A percentile compares a stretch with the other conserved stretches of the same genome.
Conservation (phyloP, 306 rosid species). For the Boehmeria nivea region DNA sequence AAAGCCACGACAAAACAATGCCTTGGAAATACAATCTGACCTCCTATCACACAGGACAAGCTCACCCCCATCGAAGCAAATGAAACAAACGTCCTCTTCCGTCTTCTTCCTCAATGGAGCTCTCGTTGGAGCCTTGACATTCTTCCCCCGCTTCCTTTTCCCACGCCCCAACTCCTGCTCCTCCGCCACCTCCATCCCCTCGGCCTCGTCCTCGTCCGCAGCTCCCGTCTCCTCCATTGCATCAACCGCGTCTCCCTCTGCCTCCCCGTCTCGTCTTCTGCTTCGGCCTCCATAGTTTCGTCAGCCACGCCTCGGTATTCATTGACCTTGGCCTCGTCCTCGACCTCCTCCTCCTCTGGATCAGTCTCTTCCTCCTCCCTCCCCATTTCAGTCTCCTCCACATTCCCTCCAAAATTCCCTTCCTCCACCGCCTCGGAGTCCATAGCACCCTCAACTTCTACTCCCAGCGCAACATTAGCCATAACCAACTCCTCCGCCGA, state of each 20-base stretch:
- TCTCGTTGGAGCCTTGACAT: conserved; percentile 40
- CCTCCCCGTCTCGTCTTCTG: conserved; percentile 1
- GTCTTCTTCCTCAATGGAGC: conserved; percentile 53
- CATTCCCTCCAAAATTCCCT: neutral
- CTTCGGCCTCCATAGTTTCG: neutral
- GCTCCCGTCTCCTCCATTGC: conserved; percentile 2
- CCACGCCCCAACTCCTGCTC: conserved; percentile 43
- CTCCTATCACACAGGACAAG: conserved; percentile 97
- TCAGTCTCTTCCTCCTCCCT: neutral
- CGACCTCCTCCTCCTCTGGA: neutral
- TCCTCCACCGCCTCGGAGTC: conserved; percentile 11
- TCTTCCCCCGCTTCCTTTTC: conserved; percentile 84
- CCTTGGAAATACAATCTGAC: conserved; percentile 30
- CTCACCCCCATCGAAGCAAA: conserved; percentile 98
- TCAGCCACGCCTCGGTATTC: neutral
- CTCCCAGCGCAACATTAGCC: neutral
- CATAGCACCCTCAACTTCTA: neutral
- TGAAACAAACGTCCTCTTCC: conserved; percentile 98
- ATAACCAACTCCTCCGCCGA: neutral
- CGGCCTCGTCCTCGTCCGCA: conserved; percentile 14
- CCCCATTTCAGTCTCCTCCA: conserved; percentile 15
- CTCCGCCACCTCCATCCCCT: conserved; percentile 21
- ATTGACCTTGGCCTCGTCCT: conserved; percentile 8
- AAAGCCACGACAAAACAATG: neutral
- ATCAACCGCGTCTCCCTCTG: conserved; percentile 6